These are phyloP conservation scores for Pichia kluyveri DNA, from an alignment of 805 yeast species.

Conservation along the genomic window DNA sequence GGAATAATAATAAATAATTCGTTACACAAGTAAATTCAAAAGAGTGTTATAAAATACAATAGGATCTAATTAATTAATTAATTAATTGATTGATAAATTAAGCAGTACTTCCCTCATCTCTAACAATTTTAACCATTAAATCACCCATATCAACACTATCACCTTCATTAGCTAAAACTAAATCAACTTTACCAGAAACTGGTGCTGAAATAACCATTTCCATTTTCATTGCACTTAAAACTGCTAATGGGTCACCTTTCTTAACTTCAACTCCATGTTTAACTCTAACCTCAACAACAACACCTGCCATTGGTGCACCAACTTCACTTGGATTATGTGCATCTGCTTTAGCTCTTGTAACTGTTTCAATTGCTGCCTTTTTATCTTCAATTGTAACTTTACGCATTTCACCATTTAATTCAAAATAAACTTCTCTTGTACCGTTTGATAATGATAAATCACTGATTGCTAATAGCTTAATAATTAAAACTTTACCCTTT, in stretches of 20 bases:
- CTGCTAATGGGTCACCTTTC: slow-evolving; percentile 94
- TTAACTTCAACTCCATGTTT: slow-evolving; percentile 81
- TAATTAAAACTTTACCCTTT: slow-evolving; percentile 87
- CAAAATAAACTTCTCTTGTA: slow-evolving; percentile 92
- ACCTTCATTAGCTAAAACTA: slow-evolving; percentile 73
- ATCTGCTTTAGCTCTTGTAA: slow-evolving; percentile 86
- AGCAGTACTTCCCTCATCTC: slow-evolving; percentile 11
- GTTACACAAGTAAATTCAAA: too few relatives aligned
- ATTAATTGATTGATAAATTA: not conserved
- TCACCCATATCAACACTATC: slow-evolving; percentile 96
- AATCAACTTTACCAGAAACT: slow-evolving; percentile 73
- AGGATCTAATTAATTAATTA: too few relatives aligned
- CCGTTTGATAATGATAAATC: slow-evolving; percentile 82
- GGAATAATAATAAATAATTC: not conserved
- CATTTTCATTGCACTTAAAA: slow-evolving; percentile 97
- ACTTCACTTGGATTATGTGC: slow-evolving; percentile 80
- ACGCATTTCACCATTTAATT: slow-evolving; percentile 97
- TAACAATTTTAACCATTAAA: slow-evolving; percentile 56
- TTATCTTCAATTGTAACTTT: slow-evolving; percentile 88
- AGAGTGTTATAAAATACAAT: too few relatives aligned
- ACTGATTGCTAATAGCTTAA: slow-evolving; percentile 88
- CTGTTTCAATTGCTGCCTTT: slow-evolving; percentile 74
- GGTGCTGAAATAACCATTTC: slow-evolving; percentile 98
- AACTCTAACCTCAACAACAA: slow-evolving; percentile 87
- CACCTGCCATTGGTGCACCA: slow-evolving; percentile 99